These are phyloP conservation scores for Clonostachys chloroleuca DNA, from an alignment of 2,329 filamentous ascomycete species.

Conservation along the genomic window DNA sequence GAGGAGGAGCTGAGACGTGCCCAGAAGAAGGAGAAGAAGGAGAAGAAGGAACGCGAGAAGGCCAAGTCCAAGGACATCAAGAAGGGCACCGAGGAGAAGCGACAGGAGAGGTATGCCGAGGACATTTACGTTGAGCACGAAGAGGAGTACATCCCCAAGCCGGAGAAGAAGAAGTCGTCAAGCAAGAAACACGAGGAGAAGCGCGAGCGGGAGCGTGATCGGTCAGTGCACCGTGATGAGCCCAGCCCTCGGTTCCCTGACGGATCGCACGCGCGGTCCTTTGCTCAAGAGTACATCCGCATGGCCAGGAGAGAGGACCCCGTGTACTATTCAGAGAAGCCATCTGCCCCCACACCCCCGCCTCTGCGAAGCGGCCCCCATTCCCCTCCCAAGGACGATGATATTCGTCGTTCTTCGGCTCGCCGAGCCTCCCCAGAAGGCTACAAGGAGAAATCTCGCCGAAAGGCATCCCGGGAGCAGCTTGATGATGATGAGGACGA, in stretches of 20 bases:
- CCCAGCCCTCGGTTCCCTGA: no score
- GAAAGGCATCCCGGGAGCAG: slow-evolving; percentile 21
- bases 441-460: slow-evolving; percentile 19
- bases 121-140: slow-evolving; percentile 9
- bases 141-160: slow-evolving; percentile 15
- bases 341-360: slow-evolving; percentile 4
- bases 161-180: slow-evolving; percentile 30
- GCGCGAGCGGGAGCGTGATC: slow-evolving; percentile 18
- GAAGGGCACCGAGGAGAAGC: slow-evolving; percentile 28
- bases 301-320: no score
- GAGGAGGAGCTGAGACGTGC: slow-evolving; percentile 18
- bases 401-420: slow-evolving; percentile 21
- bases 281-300: no score
- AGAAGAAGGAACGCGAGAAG: slow-evolving; percentile 27
- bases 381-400: background rate
- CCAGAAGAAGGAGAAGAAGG: slow-evolving; percentile 21
- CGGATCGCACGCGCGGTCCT: no score
- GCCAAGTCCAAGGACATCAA: slow-evolving; percentile 29
- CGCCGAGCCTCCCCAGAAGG: slow-evolving; percentile 8
- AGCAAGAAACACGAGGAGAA: slow-evolving; percentile 32
- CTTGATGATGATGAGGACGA: slow-evolving; percentile 15
- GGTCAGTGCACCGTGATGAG: slow-evolving; percentile 20
- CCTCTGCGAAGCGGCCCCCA: slow-evolving; percentile 5
- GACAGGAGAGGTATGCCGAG: slow-evolving; percentile 9
- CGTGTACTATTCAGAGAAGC: no score